These are phyloP conservation scores for Cryphonectria japonica DNA, from an alignment of 2,329 filamentous ascomycete species.

Conservation along the genomic window DNA sequence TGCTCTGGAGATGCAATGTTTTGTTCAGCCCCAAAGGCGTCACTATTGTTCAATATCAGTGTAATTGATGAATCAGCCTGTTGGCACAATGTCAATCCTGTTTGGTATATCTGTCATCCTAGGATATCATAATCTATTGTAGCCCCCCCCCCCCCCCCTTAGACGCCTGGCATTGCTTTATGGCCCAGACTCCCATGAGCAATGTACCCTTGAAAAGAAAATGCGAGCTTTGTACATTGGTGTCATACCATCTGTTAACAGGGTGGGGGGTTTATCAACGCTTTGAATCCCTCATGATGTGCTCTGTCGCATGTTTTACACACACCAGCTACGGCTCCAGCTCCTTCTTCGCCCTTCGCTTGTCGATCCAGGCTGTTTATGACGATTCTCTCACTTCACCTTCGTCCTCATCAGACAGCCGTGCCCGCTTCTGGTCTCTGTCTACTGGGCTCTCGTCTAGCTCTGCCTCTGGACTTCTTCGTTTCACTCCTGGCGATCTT, in stretches of 20 bases:
- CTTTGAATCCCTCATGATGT: neutral
- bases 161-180: constrained; percentile 10
- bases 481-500: constrained; percentile 36
- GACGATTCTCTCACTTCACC: constrained; percentile 31
- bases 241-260: neutral
- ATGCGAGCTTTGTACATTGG: neutral
- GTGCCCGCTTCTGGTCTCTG: constrained; percentile 33
- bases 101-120: constrained; percentile 21
- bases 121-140: constrained; percentile 31
- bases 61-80: neutral
- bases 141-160: constrained; percentile 9
- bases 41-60: neutral
- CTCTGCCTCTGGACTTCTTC: constrained; percentile 36
- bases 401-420: constrained; percentile 35
- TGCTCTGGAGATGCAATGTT: neutral
- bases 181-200: constrained; percentile 6
- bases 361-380: neutral
- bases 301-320: neutral
- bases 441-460: constrained; percentile 28
- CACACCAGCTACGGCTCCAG: neutral
- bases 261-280: neutral
- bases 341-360: neutral
- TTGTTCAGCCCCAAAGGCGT: neutral
- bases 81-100: constrained; percentile 1
- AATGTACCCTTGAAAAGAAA: constrained; percentile 1